Conservation (phyloP, 257 asterid genomes). For the Solanum lignicaule region DNA sequence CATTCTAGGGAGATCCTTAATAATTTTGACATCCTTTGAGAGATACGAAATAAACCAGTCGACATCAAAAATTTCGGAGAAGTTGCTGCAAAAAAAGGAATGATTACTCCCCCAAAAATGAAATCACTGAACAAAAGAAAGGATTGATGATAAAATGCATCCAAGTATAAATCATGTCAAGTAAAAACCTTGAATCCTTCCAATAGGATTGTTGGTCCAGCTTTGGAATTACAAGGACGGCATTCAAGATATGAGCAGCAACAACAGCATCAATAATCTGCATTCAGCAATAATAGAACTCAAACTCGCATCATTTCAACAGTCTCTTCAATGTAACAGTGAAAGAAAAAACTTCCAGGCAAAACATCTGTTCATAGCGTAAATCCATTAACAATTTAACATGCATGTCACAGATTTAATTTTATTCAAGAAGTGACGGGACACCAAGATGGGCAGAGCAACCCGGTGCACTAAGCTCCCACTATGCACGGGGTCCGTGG, state of each 20-base stretch:
- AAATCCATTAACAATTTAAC: neutral
- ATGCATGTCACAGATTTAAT: neutral
- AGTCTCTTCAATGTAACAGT: neutral
- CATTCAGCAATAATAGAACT: neutral
- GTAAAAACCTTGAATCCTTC: conserved; percentile 59
- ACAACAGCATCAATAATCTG: conserved; percentile 82
- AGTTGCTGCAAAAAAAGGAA: conserved; percentile 43
- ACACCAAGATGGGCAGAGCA: neutral
- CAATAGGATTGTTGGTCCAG: conserved; percentile 67
- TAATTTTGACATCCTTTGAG: conserved; percentile 38
- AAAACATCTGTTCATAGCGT: neutral
- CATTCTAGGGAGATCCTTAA: conserved; percentile 34
- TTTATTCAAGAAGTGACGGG: neutral
- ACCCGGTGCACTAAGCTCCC: neutral
- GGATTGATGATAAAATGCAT: neutral
- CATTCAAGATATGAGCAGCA: conserved; percentile 61
- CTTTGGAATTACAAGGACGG: conserved; percentile 58
- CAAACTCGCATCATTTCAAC: neutral
- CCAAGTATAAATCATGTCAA: neutral
- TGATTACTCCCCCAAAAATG: neutral
- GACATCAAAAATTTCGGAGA: conserved; percentile 63
- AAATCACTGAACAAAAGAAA: neutral
- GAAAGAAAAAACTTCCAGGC: neutral
- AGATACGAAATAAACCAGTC: conserved; percentile 44
- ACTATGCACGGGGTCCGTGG: neutral